Base-by-base conservation (phyloP, 2,329 filamentous ascomycete genomes). In the Trichoderma endophyticum region DNA sequence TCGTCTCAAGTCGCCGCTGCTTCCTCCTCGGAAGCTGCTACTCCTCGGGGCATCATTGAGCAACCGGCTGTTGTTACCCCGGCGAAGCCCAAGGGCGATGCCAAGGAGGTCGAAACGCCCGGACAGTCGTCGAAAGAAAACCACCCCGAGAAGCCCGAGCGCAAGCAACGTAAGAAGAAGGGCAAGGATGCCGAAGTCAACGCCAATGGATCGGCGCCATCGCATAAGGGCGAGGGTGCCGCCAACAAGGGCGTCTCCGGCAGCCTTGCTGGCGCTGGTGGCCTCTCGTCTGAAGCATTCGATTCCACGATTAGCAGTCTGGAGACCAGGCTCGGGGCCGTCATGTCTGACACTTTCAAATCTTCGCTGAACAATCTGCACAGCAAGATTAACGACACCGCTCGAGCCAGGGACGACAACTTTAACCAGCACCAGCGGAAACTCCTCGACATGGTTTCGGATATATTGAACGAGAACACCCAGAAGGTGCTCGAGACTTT, bases 401-500 rank as follows among this genome's bases (percentile, higher is more conserved):
- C 86, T 54, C 83, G 84, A 59, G 79, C 80, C 51, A 84, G 87
- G 14, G 86, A 88, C 70, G 81, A 83, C 62, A 84, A 83, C 72
- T 89, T 89, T 76, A 84, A 85, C 72, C 80, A 83, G 75, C 86
- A 86, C 72, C 87, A 89, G 77, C 81, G 85, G 21, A 85, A 86
- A 75, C 81, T 90, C 21, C 82, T 90, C 56, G 85, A 88, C 73
- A 84, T 88, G 79, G 87, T 90, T 48, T 89, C 87, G 5, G 83
- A 87, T 39, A 88, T 90, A 39, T 83, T 92, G 62, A 89, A 88
- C 74, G 85, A 87, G 73, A 90, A 90, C 78, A 90, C 88, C 24
- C 86, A 91, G 80, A 91, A 92, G 77, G 93, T 93, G 26, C 86
- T 98, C 48, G 86, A 90, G 73, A 90, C 90, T 73, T 93, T 97